phyloP scores from a whole-genome alignment of 495 filamentous ascomycete genomes.

The Aspergillus hancockii region DNA sequence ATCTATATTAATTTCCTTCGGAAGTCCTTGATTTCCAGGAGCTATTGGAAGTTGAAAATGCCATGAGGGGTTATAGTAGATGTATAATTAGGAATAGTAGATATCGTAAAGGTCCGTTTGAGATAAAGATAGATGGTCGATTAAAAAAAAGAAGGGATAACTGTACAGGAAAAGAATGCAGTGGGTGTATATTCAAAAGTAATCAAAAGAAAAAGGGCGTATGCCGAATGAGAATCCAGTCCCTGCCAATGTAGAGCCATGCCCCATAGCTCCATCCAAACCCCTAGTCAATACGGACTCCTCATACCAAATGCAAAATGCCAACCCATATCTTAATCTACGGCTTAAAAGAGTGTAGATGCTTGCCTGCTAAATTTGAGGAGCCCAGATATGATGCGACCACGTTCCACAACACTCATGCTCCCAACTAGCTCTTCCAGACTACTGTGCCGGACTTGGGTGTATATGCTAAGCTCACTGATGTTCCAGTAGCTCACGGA shows the following conservation, averaged over 20 bases:
- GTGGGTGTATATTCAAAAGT: conserved; percentile 5
- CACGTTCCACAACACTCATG: background rate
- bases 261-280: conserved; percentile 2
- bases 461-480: conserved; percentile 18
- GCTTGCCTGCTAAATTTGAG: background rate
- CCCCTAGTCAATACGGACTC: conserved; percentile 14
- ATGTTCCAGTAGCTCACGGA: conserved; percentile 35
- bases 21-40: too few relatives aligned
- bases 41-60: too few relatives aligned
- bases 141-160: background rate
- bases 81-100: too few relatives aligned
- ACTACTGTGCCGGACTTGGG: background rate
- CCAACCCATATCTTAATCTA: conserved; percentile 11
- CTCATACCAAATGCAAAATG: conserved; percentile 24
- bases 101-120: background rate
- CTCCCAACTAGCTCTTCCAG: background rate
- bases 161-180: conserved; percentile 1
- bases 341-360: conserved; percentile 1
- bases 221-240: background rate
- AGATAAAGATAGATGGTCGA: background rate
- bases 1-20: too few relatives aligned
- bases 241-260: background rate
- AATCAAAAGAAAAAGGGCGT: background rate
- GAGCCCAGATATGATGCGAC: background rate
- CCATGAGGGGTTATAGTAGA: too few relatives aligned